Base-by-base conservation (phyloP, 1,284 basidiomycete genomes). In the Macrocystidia cucumis region DNA sequence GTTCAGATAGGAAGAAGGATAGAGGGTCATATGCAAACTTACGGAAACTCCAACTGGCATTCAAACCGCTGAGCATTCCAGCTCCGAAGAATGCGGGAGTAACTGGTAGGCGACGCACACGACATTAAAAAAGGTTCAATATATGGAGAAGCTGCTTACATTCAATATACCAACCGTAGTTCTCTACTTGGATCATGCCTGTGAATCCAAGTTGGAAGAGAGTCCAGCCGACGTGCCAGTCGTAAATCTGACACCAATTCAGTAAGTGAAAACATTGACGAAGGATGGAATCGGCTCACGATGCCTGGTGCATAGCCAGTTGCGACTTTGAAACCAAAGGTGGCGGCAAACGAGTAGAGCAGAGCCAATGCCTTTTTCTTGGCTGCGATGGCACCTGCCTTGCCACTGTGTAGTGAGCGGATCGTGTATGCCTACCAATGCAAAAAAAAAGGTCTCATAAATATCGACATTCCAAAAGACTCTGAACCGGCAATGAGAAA, bases 171-270 rank as follows among this genome's bases (percentile, higher is more conserved):
- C 72, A 73, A 21, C 64, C 73, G 45, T 67, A 75, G 47, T 76
- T 74, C 34, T 79, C 78, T 27, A 78, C 53, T 12, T 59, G 55
- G 42, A 83, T 74, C 45, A 77, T 75, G 48, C 63, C 65, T 16
- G 67, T 72, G 62, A 74, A 75, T 13, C 78, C 79, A 36, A 79
- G 54, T 32, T 66, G 60, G 55, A 72, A 78, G 32, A 81, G 61
- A 35, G 74, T 76, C 72, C 73, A 78, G 40, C 73, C 74, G 39
- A 79, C 70, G 50, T 81, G 78, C 78, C 77, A 80, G 51, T 81
- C 77, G 50, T 67, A 76, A 31, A 79, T 51, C 65, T 68, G 38
- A 8, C 20, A n/a, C 21, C 3, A 19, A 34, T 13, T 26, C 2
- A 36, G 9, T n/a, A 18, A 43, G 24, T 8, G 5, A 24, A 11